These are phyloP conservation scores for Fusarium sp. DNA, from an alignment of 2,329 filamentous ascomycete genomes.

Conservation along the genomic window DNA sequence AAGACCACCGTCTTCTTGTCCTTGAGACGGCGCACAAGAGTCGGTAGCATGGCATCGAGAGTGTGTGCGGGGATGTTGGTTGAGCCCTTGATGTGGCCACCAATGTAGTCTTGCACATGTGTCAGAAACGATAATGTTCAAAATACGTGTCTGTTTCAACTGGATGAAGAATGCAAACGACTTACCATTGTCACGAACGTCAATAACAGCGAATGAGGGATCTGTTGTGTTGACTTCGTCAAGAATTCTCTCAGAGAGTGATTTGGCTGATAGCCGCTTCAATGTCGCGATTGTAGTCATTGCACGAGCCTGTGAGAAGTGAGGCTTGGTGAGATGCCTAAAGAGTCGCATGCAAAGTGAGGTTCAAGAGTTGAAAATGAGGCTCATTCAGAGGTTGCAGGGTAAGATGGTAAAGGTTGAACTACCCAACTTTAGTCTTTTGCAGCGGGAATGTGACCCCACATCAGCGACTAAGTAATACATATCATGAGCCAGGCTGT, in stretches of 20 bases:
- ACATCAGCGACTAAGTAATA: not conserved
- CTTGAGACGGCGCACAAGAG: conserved; percentile 79
- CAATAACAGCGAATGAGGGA: conserved; percentile 75
- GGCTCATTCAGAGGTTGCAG: conserved; percentile 3
- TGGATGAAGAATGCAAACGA: not conserved
- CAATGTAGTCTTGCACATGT: conserved; percentile 75
- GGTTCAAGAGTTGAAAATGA: conserved; percentile 12
- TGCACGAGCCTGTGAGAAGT: conserved; percentile 27
- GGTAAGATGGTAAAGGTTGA: not conserved
- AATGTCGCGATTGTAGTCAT: conserved; percentile 70
- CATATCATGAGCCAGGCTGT: no score
- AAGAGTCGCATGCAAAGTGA: conserved; percentile 25
- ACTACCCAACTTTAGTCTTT: conserved; percentile 13
- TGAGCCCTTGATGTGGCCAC: conserved; percentile 84
- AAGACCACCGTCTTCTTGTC: conserved; percentile 89
- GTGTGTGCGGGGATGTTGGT: conserved; percentile 77
- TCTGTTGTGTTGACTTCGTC: conserved; percentile 54
- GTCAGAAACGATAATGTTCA: not conserved
- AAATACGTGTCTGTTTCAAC: not conserved
- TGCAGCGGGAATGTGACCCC: not conserved
- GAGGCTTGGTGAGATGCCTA: conserved; percentile 5
- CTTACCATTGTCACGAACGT: conserved; percentile 84
- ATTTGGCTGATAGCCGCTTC: conserved; percentile 71
- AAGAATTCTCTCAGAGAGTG: conserved; percentile 73
- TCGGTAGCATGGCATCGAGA: conserved; percentile 80